Base-by-base conservation (phyloP, 352 stramenopile genomes). In the Thalassiosira exigua region DNA sequence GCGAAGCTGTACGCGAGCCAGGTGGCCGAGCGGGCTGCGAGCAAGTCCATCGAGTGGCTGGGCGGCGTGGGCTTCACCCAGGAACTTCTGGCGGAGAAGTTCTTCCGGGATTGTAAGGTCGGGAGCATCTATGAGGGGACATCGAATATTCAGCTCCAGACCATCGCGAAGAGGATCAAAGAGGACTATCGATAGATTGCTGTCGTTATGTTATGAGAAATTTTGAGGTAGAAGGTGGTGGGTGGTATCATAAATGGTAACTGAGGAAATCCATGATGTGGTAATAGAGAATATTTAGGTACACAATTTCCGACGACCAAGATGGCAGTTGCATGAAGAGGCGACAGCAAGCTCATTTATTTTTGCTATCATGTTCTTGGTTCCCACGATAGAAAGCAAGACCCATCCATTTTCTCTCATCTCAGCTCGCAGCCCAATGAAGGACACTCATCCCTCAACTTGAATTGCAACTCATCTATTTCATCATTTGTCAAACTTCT, bases 401-500 rank as follows among this genome's bases (percentile, higher is more conserved):
- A n/a, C n/a, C n/a, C n/a, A n/a, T n/a, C n/a, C n/a, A n/a, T n/a
- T n/a, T n/a, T n/a, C n/a, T n/a, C n/a, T 65, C 56, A 65, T 21
- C 56, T 26, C 1, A 65, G 33, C 56, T 65, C 56, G 17, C 56
- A 65, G 24, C 56, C 56, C 22, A 65, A 53, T 26, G 56, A 26
- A 30, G 56, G 4, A 46, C 26, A 46, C 12, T 65, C 27, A 36
- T 65, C 27, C 27, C 56, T 65, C 21, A 65, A 21, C 42, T 46
- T 65, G 56, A 65, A 65, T 21, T 99, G 98, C 12, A 99, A 90
- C 17, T 83, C 88, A 90, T 99, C 96, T 70, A 99, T 95, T 84
- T 99, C 97, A 62, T 98, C 95, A 90, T 99, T 99, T 54, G 97
- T 99, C 42, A 99, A 91, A 69, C 93, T 98, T 30, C 98, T 95